Percentiles rank a stretch among this genome's conserved stretches.
These are phyloP conservation scores for Aspergillus chevalieri DNA, from an alignment of 2,329 filamentous ascomycete genomes.

Conservation along the genomic window DNA sequence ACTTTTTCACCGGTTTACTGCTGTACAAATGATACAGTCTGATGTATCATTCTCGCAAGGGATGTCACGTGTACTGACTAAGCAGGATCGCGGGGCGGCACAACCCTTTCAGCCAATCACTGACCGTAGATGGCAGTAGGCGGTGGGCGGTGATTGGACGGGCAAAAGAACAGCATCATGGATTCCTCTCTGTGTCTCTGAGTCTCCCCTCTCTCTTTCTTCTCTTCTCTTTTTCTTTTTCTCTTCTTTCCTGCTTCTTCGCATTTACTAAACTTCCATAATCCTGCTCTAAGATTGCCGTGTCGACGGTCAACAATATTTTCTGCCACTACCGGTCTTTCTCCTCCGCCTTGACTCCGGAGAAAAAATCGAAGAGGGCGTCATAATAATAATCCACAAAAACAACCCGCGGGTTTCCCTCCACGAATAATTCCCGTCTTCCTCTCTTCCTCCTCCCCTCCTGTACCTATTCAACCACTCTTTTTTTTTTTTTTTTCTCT, in stretches of 20 bases:
- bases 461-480: conserved; percentile 16
- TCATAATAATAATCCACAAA: conserved; percentile 33
- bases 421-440: conserved; percentile 13
- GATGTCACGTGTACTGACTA: conserved; percentile 5
- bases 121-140: too few relatives aligned
- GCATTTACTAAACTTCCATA: conserved; percentile 2
- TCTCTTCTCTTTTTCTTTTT: conserved; percentile 9
- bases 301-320: neutral
- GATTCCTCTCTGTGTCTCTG: neutral
- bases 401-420: conserved; percentile 28
- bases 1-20: too few relatives aligned
- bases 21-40: neutral
- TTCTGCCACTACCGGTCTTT: conserved; percentile 19
- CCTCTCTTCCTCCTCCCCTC: neutral
- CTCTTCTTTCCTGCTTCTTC: conserved; percentile 11
- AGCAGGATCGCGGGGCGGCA: neutral
- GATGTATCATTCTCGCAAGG: neutral
- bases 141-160: conserved; percentile 6
- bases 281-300: too few relatives aligned
- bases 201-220: conserved; percentile 6
- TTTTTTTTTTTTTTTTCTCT: conserved; percentile 13
- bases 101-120: conserved; percentile 4
- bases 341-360: conserved; percentile 22
- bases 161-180: conserved; percentile 7
- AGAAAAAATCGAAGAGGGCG: conserved; percentile 8